Evolutionary conservation across 179 eudicot species (phyloP).

Genomic region (Silene noctiflora): DNA sequence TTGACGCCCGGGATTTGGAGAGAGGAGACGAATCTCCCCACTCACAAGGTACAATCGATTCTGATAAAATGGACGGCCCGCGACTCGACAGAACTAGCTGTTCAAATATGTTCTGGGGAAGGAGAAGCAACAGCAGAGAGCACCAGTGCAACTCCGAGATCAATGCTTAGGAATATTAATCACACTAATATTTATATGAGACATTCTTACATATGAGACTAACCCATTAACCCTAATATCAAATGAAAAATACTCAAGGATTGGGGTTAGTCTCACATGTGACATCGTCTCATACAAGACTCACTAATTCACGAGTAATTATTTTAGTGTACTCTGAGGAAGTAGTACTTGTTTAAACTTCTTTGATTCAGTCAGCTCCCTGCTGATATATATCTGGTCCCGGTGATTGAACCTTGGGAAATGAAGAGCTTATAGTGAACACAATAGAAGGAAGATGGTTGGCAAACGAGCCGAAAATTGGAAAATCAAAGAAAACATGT

Average conservation of each 20-base stretch:
- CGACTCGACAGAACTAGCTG: constrained; percentile 72
- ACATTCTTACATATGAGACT: not conserved
- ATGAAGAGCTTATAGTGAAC: not conserved
- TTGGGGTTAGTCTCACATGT: not conserved
- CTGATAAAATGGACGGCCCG: constrained; percentile 53
- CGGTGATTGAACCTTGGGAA: not conserved
- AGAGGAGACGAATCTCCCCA: constrained; percentile 54
- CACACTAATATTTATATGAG: not conserved
- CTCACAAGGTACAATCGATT: constrained; percentile 44
- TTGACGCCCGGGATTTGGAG: constrained; percentile 52
- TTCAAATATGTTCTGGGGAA: constrained; percentile 89
- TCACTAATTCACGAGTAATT: not conserved
- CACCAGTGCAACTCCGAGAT: constrained; percentile 88
- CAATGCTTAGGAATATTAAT: constrained; percentile 41
- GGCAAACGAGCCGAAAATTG: not conserved
- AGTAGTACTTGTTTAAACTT: too few relatives aligned
- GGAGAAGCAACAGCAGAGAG: constrained; percentile 96
- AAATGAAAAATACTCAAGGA: not conserved
- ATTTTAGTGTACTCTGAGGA: not conserved
- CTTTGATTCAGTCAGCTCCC: constrained; percentile 16
- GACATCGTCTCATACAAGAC: not conserved
- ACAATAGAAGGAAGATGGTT: not conserved
- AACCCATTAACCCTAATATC: not conserved
- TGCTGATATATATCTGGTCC: constrained; percentile 9
- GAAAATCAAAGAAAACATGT: not conserved